These are phyloP conservation scores for Pilasporangium apinafurcum DNA, from an alignment of 352 stramenopile species.

Conservation along the genomic window DNA sequence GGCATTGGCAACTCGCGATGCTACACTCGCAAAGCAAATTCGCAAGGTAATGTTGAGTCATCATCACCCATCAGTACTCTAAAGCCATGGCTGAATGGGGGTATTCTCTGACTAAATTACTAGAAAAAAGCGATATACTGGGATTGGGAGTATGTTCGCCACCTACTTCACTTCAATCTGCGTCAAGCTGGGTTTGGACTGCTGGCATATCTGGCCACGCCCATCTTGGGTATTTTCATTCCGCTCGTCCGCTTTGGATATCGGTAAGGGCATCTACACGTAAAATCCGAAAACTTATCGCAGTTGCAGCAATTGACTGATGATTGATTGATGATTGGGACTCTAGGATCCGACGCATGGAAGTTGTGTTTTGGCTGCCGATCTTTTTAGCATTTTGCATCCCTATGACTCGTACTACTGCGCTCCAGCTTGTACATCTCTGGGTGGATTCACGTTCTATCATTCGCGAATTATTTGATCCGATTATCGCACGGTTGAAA, in stretches of 20 bases:
- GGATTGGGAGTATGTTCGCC: slow-evolving; percentile 65
- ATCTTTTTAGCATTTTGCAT: slow-evolving; percentile 52
- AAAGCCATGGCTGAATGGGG: neutral
- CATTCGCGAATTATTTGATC: slow-evolving; percentile 64
- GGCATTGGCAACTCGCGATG: slow-evolving; percentile 35
- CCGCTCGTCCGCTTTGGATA: slow-evolving; percentile 3
- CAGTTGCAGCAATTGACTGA: too few relatives aligned
- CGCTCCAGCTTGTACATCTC: slow-evolving; percentile 43
- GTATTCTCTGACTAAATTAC: neutral
- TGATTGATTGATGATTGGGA: too few relatives aligned
- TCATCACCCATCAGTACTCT: neutral
- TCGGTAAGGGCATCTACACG: too few relatives aligned
- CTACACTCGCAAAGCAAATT: slow-evolving; percentile 29
- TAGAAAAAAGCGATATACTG: slow-evolving; percentile 60
- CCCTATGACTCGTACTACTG: slow-evolving; percentile 23
- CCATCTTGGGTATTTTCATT: neutral
- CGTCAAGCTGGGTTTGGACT: slow-evolving; percentile 49
- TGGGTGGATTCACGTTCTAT: slow-evolving; percentile 64
- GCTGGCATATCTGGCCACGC: slow-evolving; percentile 19
- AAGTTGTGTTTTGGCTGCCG: slow-evolving; percentile 48
- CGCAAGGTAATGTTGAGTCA: slow-evolving; percentile 17
- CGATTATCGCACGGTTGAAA: slow-evolving; percentile 60
- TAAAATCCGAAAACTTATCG: too few relatives aligned
- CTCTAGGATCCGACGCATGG: slow-evolving; percentile 60
- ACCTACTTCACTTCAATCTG: slow-evolving; percentile 34